A percentile compares a stretch with the other conserved stretches of the same genome.
Conservation (phyloP, 2,329 filamentous ascomycete genomes). For the Nemania bipapillata region DNA sequence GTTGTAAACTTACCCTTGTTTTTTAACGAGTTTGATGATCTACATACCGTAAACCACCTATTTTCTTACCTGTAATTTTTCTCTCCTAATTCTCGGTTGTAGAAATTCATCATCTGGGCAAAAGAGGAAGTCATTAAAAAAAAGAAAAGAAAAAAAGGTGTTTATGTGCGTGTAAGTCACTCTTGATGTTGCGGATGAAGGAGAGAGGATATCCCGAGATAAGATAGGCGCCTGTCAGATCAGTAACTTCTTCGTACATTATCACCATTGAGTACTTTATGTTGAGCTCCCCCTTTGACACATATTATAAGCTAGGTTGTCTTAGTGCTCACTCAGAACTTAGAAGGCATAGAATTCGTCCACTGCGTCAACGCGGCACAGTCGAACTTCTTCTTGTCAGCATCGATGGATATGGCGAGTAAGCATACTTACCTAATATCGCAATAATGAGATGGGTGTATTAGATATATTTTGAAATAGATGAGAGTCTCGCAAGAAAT, state of each 20-base stretch:
- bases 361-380: conserved; percentile 18
- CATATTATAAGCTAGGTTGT: neutral
- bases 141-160: neutral
- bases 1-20: too few species aligned
- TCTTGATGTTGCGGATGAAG: neutral
- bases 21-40: too few species aligned
- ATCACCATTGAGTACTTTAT: neutral
- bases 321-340: conserved; percentile 15
- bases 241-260: neutral
- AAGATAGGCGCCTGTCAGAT: neutral
- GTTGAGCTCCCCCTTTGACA: neutral
- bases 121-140: neutral
- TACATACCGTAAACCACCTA: too few species aligned
- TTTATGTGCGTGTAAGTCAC: neutral
- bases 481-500: neutral
- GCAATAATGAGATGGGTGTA: neutral
- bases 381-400: conserved; percentile 16
- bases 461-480: neutral
- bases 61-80: too few species aligned
- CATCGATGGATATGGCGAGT: conserved; percentile 14
- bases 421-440: conserved; percentile 10
- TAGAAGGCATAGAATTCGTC: neutral
- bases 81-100: too few species aligned
- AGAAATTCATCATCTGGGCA: neutral
- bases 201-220: neutral